Evolutionary conservation across 2,329 filamentous ascomycete species (phyloP), one percentile per base, ranked within the genome.

Genomic region (Aspergillus eucalypticola): DNA sequence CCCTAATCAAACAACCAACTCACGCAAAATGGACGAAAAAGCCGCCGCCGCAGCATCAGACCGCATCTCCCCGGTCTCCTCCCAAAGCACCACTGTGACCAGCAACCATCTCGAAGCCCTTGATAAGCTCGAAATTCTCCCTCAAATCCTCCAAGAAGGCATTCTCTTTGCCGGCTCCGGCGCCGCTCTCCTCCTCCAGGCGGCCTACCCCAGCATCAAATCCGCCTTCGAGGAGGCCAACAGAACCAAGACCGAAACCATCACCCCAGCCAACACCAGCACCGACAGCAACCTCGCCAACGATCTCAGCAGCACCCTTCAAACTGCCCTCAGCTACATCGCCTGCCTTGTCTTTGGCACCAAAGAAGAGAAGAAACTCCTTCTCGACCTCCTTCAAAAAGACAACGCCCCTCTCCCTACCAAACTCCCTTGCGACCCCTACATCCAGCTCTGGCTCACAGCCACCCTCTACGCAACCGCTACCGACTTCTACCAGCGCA

Each of bases 401-500:
- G 65, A 64, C 25, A 62, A 68, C 7, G 63, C 70, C 1, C 69
- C 69, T 8, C 65, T 68, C 13, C 58, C 63, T 0, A 63, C 60
- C 15, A 64, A 65, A 39, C 64, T 71, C 10, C 64, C 60, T 48
- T 65, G 66, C 29, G 67, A 42, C 55, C 68, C 62, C 54, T 68
- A 56, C 44, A 67, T 27, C 39, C 67, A 74, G 50, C 66, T 73
- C 54, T 76, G 74, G 74, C 66, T 75, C 51, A 66, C 72, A 2
- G 74, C 74, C 1, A 75, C 73, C 2, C 59, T 75, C 50, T 76
- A 76, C 60, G 72, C 72, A 17, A 75, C 73, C 15, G 68, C 71
- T 3, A 75, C 72, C 5, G 74, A 75, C 53, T 69, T 75, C 61
- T 76, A 75, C 60, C 73, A 76, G 64, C 71, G 74, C 10, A 68